Percentiles rank a stretch among this genome's conserved stretches.
Evolutionary conservation across 2,329 filamentous ascomycete genomes (phyloP).

Genomic region (Diaporthe batatas): DNA sequence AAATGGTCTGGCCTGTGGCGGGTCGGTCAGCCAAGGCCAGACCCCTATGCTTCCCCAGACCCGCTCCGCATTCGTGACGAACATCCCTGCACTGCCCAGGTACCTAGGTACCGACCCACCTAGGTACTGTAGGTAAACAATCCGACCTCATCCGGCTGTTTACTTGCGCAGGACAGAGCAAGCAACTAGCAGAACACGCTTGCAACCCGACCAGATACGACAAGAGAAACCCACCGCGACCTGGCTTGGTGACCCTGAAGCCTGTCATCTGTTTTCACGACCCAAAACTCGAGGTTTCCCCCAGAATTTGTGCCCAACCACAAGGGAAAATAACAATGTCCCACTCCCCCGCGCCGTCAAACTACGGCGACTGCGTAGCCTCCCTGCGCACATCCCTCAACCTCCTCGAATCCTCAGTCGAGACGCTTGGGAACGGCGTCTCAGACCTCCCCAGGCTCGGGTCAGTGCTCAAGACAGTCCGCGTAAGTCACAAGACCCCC

Average conservation of each 20-base stretch:
- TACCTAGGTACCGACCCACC: too few relatives aligned
- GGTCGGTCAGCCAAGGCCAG: conserved; percentile 1
- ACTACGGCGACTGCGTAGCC: conserved; percentile 70
- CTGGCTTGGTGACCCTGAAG: too few relatives aligned
- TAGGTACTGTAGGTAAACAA: neutral
- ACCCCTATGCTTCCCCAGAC: conserved; percentile 35
- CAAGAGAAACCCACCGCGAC: neutral
- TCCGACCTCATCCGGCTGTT: conserved; percentile 20
- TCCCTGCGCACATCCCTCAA: conserved; percentile 71
- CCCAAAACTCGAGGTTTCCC: too few relatives aligned
- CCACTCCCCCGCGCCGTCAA: conserved; percentile 43
- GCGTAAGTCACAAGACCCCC: conserved; percentile 56
- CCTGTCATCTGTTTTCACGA: too few relatives aligned
- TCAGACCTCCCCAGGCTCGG: conserved; percentile 69
- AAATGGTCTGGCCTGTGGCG: conserved; percentile 8
- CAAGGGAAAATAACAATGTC: conserved; percentile 26
- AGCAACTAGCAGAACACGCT: conserved; percentile 9
- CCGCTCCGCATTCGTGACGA: conserved; percentile 1
- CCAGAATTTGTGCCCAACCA: neutral
- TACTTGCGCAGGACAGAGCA: conserved; percentile 7
- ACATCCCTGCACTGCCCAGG: conserved; percentile 9
- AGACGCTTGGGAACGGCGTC: conserved; percentile 68
- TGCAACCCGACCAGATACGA: neutral
- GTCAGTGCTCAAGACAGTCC: conserved; percentile 68
- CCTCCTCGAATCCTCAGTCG: conserved; percentile 71